These are phyloP conservation scores for Globisporangium barbulae DNA, from an alignment of 352 stramenopile species.

Conservation along the genomic window DNA sequence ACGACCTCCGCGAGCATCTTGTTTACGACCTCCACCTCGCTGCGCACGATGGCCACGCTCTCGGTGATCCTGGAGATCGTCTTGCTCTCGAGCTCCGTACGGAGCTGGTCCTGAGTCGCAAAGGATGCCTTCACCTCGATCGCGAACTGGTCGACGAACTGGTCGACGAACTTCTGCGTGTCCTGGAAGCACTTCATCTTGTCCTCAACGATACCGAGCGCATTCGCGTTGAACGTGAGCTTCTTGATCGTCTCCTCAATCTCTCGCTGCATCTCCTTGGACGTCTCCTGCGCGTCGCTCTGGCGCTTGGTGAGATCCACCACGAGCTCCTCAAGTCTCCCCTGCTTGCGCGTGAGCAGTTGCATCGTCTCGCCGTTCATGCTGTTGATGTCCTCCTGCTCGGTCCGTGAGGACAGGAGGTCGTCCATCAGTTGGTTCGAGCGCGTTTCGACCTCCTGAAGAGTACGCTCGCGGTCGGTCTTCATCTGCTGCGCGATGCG, in stretches of 20 bases:
- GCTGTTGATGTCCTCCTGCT: constrained; percentile 87
- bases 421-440: constrained; percentile 71
- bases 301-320: constrained; percentile 53
- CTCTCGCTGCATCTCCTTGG: constrained; percentile 38
- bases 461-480: constrained; percentile 42
- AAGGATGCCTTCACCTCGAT: constrained; percentile 40
- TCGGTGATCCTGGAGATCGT: constrained; percentile 58
- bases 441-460: constrained; percentile 56
- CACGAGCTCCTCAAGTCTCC: constrained; percentile 50
- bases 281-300: constrained; percentile 28
- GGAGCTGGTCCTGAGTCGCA: constrained; percentile 37
- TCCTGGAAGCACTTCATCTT: constrained; percentile 57
- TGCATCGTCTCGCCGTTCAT: constrained; percentile 65
- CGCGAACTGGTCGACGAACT: constrained; percentile 39
- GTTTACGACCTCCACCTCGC: constrained; percentile 51
- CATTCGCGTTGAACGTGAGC: constrained; percentile 34
- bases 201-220: constrained; percentile 41
- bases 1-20: constrained; percentile 47
- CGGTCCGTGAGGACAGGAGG: constrained; percentile 45
- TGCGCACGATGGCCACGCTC: constrained; percentile 39
- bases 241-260: constrained; percentile 58
- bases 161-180: constrained; percentile 42
- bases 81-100: constrained; percentile 46
- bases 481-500: constrained; percentile 77
- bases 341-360: constrained; percentile 46